Conservation (phyloP, 1,139 yeast species). For the Taphrina sp. region DNA sequence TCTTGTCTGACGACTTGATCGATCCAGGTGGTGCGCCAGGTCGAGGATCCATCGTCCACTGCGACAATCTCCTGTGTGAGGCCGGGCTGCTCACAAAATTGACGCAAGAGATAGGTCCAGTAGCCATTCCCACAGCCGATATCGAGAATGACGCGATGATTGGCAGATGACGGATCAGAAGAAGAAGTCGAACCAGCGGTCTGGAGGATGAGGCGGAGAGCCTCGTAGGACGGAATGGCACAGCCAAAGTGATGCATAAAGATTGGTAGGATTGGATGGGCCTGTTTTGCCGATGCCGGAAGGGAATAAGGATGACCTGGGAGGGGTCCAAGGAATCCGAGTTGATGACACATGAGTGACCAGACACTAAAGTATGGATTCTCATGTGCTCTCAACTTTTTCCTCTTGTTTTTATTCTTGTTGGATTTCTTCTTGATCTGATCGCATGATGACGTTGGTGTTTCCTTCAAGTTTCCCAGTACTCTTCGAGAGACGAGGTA, state of each 20-base stretch:
- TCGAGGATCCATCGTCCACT: conserved; percentile 7
- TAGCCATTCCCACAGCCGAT: conserved; percentile 30
- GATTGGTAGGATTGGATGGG: conserved; percentile 25
- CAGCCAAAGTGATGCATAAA: conserved; percentile 31
- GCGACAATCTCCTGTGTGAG: conserved; percentile 8
- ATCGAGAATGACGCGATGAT: conserved; percentile 8
- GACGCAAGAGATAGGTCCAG: conserved; percentile 23
- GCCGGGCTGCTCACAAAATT: no score
- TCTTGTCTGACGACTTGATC: conserved; percentile 9
- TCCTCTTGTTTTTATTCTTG: no score
- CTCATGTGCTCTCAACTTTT: conserved; percentile 2
- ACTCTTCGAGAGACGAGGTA: conserved; percentile 3
- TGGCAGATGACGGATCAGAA: no score
- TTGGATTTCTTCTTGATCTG: no score
- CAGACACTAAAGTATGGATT: conserved; percentile 26
- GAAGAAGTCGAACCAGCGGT: conserved; percentile 5
- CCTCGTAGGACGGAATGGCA: conserved; percentile 21
- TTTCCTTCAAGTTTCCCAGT: neutral
- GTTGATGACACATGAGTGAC: conserved; percentile 7
- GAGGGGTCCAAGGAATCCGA: conserved; percentile 27
- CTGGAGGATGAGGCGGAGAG: conserved; percentile 7
- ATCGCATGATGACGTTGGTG: no score
- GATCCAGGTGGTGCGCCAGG: conserved; percentile 21
- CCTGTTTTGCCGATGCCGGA: conserved; percentile 2
- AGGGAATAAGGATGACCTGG: conserved; percentile 3